phyloP scores from a whole-genome alignment of 768 basidiomycete species.

The Chalciporus piperatus region DNA sequence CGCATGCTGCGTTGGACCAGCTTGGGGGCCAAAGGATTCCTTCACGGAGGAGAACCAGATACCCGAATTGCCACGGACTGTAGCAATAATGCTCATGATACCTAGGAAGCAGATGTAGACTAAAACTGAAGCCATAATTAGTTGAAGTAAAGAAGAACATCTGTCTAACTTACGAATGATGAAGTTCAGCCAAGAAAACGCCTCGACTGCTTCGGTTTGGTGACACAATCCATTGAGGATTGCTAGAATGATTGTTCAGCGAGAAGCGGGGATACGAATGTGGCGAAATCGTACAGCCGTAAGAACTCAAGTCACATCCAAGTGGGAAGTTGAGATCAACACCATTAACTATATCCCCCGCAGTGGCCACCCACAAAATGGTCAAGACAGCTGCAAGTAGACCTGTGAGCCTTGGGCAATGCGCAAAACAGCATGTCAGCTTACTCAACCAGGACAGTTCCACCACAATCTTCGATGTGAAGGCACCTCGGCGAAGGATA shows the following conservation, averaged over 20 bases:
- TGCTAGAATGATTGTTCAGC: constrained; percentile 10
- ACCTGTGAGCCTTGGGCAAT: background rate
- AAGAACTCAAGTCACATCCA: constrained; percentile 6
- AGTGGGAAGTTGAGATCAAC: constrained; percentile 3
- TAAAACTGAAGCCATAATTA: constrained; percentile 27
- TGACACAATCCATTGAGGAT: constrained; percentile 19
- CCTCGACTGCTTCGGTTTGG: constrained; percentile 31
- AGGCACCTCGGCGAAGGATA: constrained; percentile 32
- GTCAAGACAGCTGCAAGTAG: constrained; percentile 29
- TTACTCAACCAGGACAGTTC: constrained; percentile 39
- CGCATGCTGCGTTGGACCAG: constrained; percentile 8
- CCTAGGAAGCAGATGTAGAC: constrained; percentile 28
- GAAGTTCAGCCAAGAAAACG: constrained; percentile 38
- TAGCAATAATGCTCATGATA: constrained; percentile 25
- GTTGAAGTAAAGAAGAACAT: background rate
- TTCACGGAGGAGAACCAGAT: constrained; percentile 36
- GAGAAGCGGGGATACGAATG: background rate
- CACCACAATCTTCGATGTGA: constrained; percentile 38
- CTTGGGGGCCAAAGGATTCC: constrained; percentile 20
- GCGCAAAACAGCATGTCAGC: constrained; percentile 2
- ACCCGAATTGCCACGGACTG: constrained; percentile 23
- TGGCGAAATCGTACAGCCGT: constrained; percentile 4
- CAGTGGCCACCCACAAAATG: constrained; percentile 41
- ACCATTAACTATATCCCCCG: constrained; percentile 22
- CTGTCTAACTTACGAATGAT: constrained; percentile 26